Evolutionary conservation across 441 rosid species (phyloP).

Genomic region (Erodium trifolium): DNA sequence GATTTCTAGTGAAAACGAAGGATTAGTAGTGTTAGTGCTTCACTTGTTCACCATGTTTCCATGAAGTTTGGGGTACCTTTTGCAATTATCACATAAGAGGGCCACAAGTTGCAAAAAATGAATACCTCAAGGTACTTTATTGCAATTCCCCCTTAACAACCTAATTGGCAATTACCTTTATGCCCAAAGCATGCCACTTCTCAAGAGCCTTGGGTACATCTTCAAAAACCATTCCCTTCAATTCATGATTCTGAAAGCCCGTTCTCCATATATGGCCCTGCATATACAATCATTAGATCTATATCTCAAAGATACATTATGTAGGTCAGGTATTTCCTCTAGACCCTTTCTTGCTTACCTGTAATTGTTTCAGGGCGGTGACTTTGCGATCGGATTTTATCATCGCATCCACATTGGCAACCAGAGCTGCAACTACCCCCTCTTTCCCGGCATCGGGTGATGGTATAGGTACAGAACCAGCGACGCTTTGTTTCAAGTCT

Average conservation of each 20-base stretch:
- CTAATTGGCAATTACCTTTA: slow-evolving; percentile 40
- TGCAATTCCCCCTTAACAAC: background rate
- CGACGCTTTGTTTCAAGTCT: slow-evolving; percentile 61
- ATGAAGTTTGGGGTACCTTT: no score
- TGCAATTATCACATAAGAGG: no score
- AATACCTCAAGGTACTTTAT: no score
- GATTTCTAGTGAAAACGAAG: no score
- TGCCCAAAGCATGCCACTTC: slow-evolving; percentile 80
- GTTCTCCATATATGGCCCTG: slow-evolving; percentile 98
- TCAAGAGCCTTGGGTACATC: slow-evolving; percentile 78
- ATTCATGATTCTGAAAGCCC: slow-evolving; percentile 59
- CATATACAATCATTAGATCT: slow-evolving; percentile 11
- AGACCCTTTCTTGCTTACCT: slow-evolving; percentile 37
- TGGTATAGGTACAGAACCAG: slow-evolving; percentile 63
- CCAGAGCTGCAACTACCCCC: slow-evolving; percentile 68
- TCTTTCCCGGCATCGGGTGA: slow-evolving; percentile 63
- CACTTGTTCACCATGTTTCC: no score
- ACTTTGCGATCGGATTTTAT: slow-evolving; percentile 88
- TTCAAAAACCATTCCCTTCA: slow-evolving; percentile 68
- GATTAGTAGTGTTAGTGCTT: no score
- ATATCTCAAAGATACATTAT: slow-evolving; percentile 7
- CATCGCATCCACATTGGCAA: slow-evolving; percentile 83
- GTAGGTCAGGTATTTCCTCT: background rate
- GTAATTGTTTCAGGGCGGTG: slow-evolving; percentile 89
- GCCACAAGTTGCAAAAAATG: background rate